Percentiles rank a stretch among this genome's conserved stretches.
phyloP scores from a whole-genome alignment of 2,329 filamentous ascomycete genomes.

The Zasmidium cellare region DNA sequence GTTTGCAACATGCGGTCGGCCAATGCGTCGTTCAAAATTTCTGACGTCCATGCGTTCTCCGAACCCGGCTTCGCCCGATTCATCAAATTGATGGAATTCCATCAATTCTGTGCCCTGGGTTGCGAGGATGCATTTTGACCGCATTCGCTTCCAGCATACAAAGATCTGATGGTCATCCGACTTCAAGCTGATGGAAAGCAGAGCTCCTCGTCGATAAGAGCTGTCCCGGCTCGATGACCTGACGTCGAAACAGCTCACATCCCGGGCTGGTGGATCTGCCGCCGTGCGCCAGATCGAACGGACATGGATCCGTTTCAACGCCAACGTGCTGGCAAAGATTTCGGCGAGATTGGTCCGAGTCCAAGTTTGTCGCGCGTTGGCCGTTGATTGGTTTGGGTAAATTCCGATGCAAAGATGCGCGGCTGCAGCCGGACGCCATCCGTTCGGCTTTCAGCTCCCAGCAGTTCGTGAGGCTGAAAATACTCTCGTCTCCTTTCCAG shows the following conservation, averaged over 20 bases:
- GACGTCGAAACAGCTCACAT: conserved; percentile 13
- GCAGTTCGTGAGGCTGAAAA: not conserved
- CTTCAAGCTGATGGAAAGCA: not conserved
- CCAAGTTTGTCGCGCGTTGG: conserved; percentile 5
- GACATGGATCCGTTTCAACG: conserved; percentile 11
- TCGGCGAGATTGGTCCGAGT: conserved; percentile 16
- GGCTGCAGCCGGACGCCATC: conserved; percentile 3
- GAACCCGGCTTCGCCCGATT: conserved; percentile 17
- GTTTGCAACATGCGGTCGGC: conserved; percentile 18
- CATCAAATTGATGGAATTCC: not conserved
- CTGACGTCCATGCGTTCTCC: conserved; percentile 15
- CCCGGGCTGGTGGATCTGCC: conserved; percentile 7
- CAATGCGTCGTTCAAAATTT: conserved; percentile 15
- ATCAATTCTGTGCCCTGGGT: not conserved
- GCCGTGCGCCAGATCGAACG: conserved; percentile 6
- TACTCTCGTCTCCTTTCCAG: not conserved
- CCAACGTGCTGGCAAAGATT: conserved; percentile 5
- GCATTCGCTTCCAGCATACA: not conserved
- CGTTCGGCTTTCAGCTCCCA: conserved; percentile 6
- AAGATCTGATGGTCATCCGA: not conserved
- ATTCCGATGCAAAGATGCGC: conserved; percentile 7
- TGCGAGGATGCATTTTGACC: not conserved
- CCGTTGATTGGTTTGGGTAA: conserved; percentile 10
- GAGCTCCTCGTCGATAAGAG: not conserved
- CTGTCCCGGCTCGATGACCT: not conserved